A percentile compares a stretch with the other conserved stretches of the same genome.
These are phyloP conservation scores for Geotrichum europaeum DNA, from an alignment of 1,139 yeast species.

Conservation along the genomic window DNA sequence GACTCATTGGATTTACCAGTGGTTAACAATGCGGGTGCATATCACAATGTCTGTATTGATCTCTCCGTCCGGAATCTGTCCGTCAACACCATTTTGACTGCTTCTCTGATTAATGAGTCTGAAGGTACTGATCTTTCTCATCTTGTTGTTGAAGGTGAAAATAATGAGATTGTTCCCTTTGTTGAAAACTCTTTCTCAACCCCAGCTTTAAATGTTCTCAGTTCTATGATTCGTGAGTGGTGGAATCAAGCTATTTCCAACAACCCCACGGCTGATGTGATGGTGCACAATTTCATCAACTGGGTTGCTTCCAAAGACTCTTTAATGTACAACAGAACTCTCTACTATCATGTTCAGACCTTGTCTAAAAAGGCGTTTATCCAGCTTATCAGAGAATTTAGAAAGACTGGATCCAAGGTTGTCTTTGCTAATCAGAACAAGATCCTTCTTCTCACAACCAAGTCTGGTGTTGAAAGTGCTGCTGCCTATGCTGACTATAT, in stretches of 20 bases:
- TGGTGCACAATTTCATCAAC: constrained; percentile 74
- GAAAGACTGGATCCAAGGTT: constrained; percentile 67
- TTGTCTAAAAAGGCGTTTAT: constrained; percentile 76
- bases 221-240: constrained; percentile 78
- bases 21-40: constrained; percentile 74
- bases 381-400: constrained; percentile 77
- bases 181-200: constrained; percentile 66
- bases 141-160: constrained; percentile 34
- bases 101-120: constrained; percentile 78
- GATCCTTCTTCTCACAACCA: constrained; percentile 65
- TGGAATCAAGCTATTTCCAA: constrained; percentile 85
- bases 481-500: constrained; percentile 91
- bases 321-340: constrained; percentile 64
- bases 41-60: constrained; percentile 74
- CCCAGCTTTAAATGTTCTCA: constrained; percentile 63
- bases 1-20: constrained; percentile 66
- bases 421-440: constrained; percentile 79
- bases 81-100: constrained; percentile 79
- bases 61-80: constrained; percentile 72
- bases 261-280: constrained; percentile 69
- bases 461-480: constrained; percentile 76
- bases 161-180: constrained; percentile 28
- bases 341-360: constrained; percentile 84
- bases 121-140: constrained; percentile 82
- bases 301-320: constrained; percentile 85